Conservation (phyloP, 1,284 basidiomycete species). For the Coriolopsis trogii region DNA sequence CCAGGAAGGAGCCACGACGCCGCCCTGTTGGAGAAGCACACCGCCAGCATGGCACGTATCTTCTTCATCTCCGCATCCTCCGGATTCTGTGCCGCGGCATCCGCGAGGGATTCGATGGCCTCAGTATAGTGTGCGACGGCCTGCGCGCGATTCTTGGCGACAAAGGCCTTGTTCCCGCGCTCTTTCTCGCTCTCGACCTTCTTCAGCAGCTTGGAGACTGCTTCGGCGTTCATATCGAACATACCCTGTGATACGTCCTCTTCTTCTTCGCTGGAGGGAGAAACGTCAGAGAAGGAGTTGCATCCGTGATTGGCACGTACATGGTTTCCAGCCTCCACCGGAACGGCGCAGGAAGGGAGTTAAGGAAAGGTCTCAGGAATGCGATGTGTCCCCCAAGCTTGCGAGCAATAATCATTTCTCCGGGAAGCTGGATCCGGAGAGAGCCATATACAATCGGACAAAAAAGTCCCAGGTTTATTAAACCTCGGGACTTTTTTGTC, state of each 20-base stretch:
- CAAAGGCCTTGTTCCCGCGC: slow-evolving; percentile 35
- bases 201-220: slow-evolving; percentile 26
- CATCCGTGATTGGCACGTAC: slow-evolving; percentile 10
- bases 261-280: slow-evolving; percentile 32
- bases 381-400: slow-evolving; percentile 35
- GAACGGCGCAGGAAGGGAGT: slow-evolving; percentile 39
- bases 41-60: slow-evolving; percentile 33
- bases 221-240: slow-evolving; percentile 30
- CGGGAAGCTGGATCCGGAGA: slow-evolving; percentile 37
- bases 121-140: slow-evolving; percentile 37
- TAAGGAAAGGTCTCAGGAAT: slow-evolving; percentile 38
- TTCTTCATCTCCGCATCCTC: slow-evolving; percentile 30
- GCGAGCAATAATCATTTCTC: slow-evolving; percentile 35
- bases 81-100: slow-evolving; percentile 35
- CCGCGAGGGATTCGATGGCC: slow-evolving; percentile 34
- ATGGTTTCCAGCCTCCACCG: slow-evolving; percentile 39
- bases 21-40: slow-evolving; percentile 39
- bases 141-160: slow-evolving; percentile 31
- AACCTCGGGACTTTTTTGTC: too few relatives aligned
- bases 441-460: too few relatives aligned
- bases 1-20: slow-evolving; percentile 26
- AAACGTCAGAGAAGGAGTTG: neutral
- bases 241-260: slow-evolving; percentile 35
- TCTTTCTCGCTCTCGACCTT: slow-evolving; percentile 32
- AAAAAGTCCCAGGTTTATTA: too few relatives aligned